Percentiles rank a stretch among this genome's conserved stretches.
Conservation (phyloP, 306 rosid genomes). For the Hylodesmum podocarpum region DNA sequence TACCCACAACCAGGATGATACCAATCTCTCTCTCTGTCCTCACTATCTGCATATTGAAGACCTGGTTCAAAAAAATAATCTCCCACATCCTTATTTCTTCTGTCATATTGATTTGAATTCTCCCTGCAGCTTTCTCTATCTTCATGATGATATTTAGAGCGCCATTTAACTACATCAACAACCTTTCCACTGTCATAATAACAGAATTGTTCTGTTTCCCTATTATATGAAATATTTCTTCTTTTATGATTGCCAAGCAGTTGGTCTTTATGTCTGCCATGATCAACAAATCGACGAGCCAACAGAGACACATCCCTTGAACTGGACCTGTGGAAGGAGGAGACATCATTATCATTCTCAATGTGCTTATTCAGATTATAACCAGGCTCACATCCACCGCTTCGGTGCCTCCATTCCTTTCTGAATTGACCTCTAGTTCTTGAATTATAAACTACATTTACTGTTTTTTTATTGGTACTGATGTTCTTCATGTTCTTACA, state of each 20-base stretch:
- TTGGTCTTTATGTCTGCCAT: constrained; percentile 32
- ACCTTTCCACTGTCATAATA: constrained; percentile 38
- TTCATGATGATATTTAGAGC: constrained; percentile 32
- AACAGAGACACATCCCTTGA: constrained; percentile 36
- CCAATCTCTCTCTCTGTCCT: constrained; percentile 38
- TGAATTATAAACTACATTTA: constrained; percentile 41
- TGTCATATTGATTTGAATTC: constrained; percentile 29
- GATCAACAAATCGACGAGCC: constrained; percentile 32
- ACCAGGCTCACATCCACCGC: constrained; percentile 25
- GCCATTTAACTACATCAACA: constrained; percentile 15
- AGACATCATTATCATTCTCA: constrained; percentile 32
- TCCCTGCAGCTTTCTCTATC: constrained; percentile 30
- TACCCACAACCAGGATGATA: constrained; percentile 25
- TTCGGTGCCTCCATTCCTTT: constrained; percentile 37
- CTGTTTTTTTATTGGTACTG: constrained; percentile 29
- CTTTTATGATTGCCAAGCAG: constrained; percentile 30
- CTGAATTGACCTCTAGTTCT: constrained; percentile 33
- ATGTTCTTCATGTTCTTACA: constrained; percentile 33
- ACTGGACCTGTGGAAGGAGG: constrained; percentile 24
- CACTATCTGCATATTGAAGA: constrained; percentile 24
- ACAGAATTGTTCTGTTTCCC: constrained; percentile 41
- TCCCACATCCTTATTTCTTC: constrained; percentile 35
- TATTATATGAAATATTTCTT: constrained; percentile 38
- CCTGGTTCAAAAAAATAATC: constrained; percentile 32
- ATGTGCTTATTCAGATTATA: constrained; percentile 21